Evolutionary conservation across 1,139 yeast genomes (phyloP), one percentile per base, ranked within the genome.

Genomic region (Blastobotrys elegans): DNA sequence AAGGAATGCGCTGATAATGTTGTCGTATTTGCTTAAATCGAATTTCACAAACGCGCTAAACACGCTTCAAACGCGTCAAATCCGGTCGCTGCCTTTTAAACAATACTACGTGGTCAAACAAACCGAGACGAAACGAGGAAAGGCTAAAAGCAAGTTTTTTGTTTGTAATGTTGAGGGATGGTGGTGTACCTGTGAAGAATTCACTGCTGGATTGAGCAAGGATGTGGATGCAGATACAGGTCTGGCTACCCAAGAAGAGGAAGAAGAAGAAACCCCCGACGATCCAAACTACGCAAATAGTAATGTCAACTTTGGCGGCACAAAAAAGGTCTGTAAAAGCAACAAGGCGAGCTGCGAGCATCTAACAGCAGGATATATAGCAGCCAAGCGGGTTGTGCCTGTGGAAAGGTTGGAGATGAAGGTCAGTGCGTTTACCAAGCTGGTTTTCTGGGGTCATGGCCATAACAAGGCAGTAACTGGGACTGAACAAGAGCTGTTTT

Each of bases 101-200:
- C 33, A n/a, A 5, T 30, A n/a, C 33, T 14, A 30, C 33, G n/a
- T 14, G 4, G 33, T 14, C 31, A 16, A 17, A 29, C 35, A 24
- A 40, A 13, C 21, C 20, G 21, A 33, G n/a, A 33, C 13, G 7
- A 33, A 13, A 16, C 14, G 32, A 3, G 31, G 18, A 11, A 40
- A 31, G 5, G n/a, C 21, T 6, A 20, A n/a, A 8, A 20, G 18
- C 11, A 14, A 16, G 16, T 14, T 6, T 30, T 17, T 13, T 2
- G 33, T 41, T 2, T 20, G 36, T 4, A n/a, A 34, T 33, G 22
- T 24, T 3, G 32, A 21, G 6, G 18, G 14, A 11, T 44, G 47
- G 47, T 38, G 47, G 47, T 44, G 47, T 24, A 44, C 39, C 10
- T 44, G 47, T 26, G n/a, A 22, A 14, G 33, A 24, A 16, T 44